Base-by-base conservation (phyloP, 108 stramenopile genomes). In the Cyclotella baltica region DNA sequence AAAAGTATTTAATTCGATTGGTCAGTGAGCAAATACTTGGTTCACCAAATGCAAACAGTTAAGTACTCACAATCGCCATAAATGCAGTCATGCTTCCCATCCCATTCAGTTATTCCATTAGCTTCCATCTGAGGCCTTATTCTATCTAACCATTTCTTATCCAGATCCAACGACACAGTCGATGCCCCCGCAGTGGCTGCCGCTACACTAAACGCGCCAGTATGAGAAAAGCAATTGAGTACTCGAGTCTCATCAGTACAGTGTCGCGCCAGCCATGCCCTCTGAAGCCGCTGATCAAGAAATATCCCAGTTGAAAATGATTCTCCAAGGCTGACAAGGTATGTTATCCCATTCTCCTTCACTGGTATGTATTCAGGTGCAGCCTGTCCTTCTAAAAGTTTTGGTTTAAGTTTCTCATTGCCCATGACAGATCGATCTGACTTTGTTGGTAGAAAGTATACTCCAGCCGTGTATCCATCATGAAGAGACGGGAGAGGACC, bases 251-350 rank as follows among this genome's bases (percentile, higher is more conserved):
- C 75, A 20, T 78, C 62, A 16, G 82, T 80, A 64, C 91, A 92
- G 51, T 91, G 74, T 8, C 80, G 72, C 3, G 89, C 73, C 56
- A 95, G 78, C 88, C 90, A 95, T 28, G 85, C 86, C 33, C 94
- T 81, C 52, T 92, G 89, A 18, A 87, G 83, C 25, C 92, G 77
- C 62, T 92, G 92, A 57, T 95, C 94, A 23, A 95, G 78, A 52
- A 92, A 95, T 35, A 95, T 90, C 38, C 94, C 94, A 18, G 94
- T 92, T 25, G 94, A 95, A 47, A 92, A 80, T 56, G 90, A 89
- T 52, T 81, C 84, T 34, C 92, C 91, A 27, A 95, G 73, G 27
- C 77, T 74, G 20, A 90, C 92, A 9, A 78, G 83, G 73, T 92
- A 95, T 4, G 72, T 84, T 50, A 91, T 72, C 2, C 92, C 94